Evolutionary conservation across 257 asterid genomes (phyloP).

Genomic region (Linaria vulgaris): DNA sequence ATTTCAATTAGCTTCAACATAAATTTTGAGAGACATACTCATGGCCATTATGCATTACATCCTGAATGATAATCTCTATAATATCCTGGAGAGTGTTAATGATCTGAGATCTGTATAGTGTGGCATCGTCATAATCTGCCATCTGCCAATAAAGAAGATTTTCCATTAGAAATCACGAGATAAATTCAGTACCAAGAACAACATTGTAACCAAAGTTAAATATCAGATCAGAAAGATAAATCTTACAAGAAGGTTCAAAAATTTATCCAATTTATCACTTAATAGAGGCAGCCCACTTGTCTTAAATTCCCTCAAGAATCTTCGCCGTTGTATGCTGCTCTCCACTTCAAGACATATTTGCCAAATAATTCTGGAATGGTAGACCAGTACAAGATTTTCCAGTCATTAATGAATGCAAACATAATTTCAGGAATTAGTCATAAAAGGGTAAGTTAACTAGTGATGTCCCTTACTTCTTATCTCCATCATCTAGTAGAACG

Average conservation of each 20-base stretch:
- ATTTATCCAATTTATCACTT: slow-evolving; percentile 74
- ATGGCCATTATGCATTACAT: slow-evolving; percentile 71
- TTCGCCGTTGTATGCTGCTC: slow-evolving; percentile 47
- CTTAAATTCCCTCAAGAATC: slow-evolving; percentile 61
- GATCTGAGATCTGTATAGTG: slow-evolving; percentile 54
- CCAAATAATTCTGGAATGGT: slow-evolving; percentile 55
- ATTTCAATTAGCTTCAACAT: slow-evolving; percentile 11
- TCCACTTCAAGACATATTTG: slow-evolving; percentile 66
- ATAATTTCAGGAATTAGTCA: slow-evolving; percentile 11
- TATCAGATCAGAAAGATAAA: slow-evolving; percentile 13
- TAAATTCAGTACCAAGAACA: slow-evolving; percentile 15
- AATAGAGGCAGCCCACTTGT: slow-evolving; percentile 75
- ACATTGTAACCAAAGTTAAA: slow-evolving; percentile 13
- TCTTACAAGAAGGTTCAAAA: slow-evolving; percentile 69
- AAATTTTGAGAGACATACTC: slow-evolving; percentile 51
- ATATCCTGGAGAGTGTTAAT: slow-evolving; percentile 90
- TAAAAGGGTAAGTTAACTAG: slow-evolving; percentile 27
- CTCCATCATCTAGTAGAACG: slow-evolving; percentile 61
- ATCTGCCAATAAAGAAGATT: slow-evolving; percentile 39
- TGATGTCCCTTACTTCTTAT: slow-evolving; percentile 57
- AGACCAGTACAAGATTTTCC: slow-evolving; percentile 18
- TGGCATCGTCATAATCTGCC: slow-evolving; percentile 48
- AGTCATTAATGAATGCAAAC: slow-evolving; percentile 13
- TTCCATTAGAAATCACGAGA: slow-evolving; percentile 14
- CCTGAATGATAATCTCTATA: slow-evolving; percentile 80